Conservation (phyloP, 768 basidiomycete genomes). For the Amanita fuliginea region DNA sequence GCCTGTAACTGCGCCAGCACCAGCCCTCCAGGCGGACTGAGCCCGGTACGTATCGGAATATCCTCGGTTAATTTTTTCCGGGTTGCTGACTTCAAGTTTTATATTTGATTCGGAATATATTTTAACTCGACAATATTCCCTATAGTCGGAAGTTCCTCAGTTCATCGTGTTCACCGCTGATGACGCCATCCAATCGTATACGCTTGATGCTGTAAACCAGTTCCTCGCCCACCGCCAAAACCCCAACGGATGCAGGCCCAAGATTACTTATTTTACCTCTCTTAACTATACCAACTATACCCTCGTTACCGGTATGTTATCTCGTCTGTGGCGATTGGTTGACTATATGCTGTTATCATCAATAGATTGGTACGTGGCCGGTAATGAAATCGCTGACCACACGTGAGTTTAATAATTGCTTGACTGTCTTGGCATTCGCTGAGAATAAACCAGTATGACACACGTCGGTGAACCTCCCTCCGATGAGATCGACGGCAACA, state of each 20-base stretch:
- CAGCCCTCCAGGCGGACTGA: constrained; percentile 59
- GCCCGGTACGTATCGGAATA: constrained; percentile 33
- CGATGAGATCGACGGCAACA: constrained; percentile 67
- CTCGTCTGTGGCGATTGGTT: neutral
- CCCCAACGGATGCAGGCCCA: constrained; percentile 65
- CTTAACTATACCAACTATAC: constrained; percentile 69
- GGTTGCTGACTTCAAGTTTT: neutral
- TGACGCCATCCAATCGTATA: constrained; percentile 71
- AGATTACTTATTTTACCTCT: constrained; percentile 70
- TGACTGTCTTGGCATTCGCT: neutral
- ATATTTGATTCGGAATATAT: neutral
- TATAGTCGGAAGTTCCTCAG: constrained; percentile 45
- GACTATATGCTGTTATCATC: constrained; percentile 1
- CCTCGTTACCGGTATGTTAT: constrained; percentile 42
- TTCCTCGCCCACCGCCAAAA: constrained; percentile 67
- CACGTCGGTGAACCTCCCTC: constrained; percentile 54
- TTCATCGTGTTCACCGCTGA: constrained; percentile 71
- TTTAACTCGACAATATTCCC: neutral
- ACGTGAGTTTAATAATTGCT: constrained; percentile 32
- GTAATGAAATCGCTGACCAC: constrained; percentile 77
- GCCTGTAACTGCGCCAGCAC: constrained; percentile 66
- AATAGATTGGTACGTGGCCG: constrained; percentile 67
- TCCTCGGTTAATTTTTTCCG: neutral
- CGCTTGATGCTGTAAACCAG: constrained; percentile 61
- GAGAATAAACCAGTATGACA: constrained; percentile 45